Conservation (phyloP, 2,329 filamentous ascomycete genomes). For the Trichophyton schoenleinii region DNA sequence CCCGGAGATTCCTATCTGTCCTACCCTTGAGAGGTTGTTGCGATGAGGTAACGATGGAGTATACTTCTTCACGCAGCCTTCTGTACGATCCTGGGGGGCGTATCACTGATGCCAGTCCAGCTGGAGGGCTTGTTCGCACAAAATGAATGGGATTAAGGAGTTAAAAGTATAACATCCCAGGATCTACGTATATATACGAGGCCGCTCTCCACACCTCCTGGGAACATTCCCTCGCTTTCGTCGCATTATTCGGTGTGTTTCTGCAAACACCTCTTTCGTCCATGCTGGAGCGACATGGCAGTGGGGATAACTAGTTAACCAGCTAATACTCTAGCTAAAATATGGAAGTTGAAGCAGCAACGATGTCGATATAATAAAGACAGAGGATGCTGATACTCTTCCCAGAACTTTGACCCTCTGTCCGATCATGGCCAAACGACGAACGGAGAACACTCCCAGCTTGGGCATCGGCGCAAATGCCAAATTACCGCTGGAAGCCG, state of each 20-base stretch:
- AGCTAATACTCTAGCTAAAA: neutral
- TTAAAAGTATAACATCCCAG: neutral
- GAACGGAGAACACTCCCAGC: neutral
- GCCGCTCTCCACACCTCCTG: neutral
- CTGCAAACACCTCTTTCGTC: neutral
- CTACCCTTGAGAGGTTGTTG: neutral
- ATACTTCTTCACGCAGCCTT: neutral
- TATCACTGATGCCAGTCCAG: neutral
- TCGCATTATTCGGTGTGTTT: neutral
- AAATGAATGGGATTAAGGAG: neutral
- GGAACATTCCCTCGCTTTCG: neutral
- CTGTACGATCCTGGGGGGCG: neutral
- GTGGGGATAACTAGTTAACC: neutral
- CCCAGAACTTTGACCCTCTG: neutral
- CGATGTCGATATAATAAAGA: neutral
- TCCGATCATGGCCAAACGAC: neutral
- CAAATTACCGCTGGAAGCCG: slow-evolving; percentile 3
- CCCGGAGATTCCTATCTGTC: neutral
- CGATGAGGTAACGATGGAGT: neutral
- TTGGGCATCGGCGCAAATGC: neutral
- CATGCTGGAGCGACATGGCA: neutral
- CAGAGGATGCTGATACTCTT: neutral
- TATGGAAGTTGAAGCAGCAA: neutral
- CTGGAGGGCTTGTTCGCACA: neutral
- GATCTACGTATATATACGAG: slow-evolving; percentile 2